Evolutionary conservation across 2,329 filamentous ascomycete species (phyloP).

Genomic region (Cladosporium sp.): DNA sequence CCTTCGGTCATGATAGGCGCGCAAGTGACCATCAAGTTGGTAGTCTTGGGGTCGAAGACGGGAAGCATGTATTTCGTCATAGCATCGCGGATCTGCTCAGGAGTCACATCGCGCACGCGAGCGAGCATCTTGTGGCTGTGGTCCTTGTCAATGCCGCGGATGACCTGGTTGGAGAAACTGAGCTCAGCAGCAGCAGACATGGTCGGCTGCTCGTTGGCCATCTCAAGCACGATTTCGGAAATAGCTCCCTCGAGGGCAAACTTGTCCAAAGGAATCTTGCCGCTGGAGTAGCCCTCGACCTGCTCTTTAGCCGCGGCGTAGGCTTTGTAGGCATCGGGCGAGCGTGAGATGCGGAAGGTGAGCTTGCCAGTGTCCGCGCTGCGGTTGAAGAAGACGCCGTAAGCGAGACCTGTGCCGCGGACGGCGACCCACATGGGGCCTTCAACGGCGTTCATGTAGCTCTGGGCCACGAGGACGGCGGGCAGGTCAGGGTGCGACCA

Average conservation of each 20-base stretch:
- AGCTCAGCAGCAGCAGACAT: conserved; percentile 76
- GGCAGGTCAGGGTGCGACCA: conserved; percentile 75
- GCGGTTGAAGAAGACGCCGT: conserved; percentile 75
- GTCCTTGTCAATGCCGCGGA: conserved; percentile 69
- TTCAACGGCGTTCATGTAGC: conserved; percentile 89
- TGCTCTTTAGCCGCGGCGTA: conserved; percentile 72
- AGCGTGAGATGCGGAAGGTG: conserved; percentile 83
- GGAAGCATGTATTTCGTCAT: conserved; percentile 73
- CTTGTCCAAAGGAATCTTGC: conserved; percentile 67
- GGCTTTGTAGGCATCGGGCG: conserved; percentile 82
- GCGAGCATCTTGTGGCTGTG: conserved; percentile 74
- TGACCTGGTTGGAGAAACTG: conserved; percentile 77
- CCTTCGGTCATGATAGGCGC: conserved; percentile 79
- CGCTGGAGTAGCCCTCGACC: conserved; percentile 69
- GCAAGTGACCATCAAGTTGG: conserved; percentile 86
- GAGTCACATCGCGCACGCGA: conserved; percentile 69
- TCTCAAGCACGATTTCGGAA: conserved; percentile 77
- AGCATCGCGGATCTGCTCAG: conserved; percentile 70
- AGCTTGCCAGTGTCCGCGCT: conserved; percentile 75
- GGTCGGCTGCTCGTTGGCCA: conserved; percentile 85
- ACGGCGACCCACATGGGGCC: conserved; percentile 92
- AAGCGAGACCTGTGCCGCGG: conserved; percentile 87
- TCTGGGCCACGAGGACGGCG: conserved; percentile 78
- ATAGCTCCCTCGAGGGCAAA: conserved; percentile 86
- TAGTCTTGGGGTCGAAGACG: conserved; percentile 72